phyloP scores from a whole-genome alignment of 2,329 filamentous ascomycete genomes.

The Hymenoscyphus salicellus region DNA sequence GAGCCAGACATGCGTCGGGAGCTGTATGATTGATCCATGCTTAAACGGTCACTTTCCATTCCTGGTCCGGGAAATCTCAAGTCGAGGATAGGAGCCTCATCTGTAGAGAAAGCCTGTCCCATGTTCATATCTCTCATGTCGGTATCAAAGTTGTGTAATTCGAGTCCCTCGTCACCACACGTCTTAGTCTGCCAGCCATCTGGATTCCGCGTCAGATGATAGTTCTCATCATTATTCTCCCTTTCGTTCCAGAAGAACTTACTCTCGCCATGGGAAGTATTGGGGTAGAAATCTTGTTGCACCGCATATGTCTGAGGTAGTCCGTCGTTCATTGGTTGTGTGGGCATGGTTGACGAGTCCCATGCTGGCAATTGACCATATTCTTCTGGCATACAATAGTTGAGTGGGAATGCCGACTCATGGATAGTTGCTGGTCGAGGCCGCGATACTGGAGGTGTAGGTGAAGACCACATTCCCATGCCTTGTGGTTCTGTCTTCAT shows the following conservation, averaged over 20 bases:
- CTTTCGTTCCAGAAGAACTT: slow-evolving; percentile 36
- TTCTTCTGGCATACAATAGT: slow-evolving; percentile 54
- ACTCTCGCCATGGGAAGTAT: slow-evolving; percentile 49
- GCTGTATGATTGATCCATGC: slow-evolving; percentile 52
- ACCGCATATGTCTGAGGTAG: slow-evolving; percentile 54
- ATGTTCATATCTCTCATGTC: slow-evolving; percentile 60
- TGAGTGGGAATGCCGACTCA: slow-evolving; percentile 51
- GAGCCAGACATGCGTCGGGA: slow-evolving; percentile 67
- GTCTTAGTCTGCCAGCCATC: slow-evolving; percentile 54
- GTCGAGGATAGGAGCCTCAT: slow-evolving; percentile 63
- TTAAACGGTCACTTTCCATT: slow-evolving; percentile 50
- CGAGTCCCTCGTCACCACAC: slow-evolving; percentile 52
- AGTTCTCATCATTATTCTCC: slow-evolving; percentile 16
- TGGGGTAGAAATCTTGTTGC: slow-evolving; percentile 56
- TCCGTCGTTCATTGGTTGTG: slow-evolving; percentile 43
- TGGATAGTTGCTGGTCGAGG: slow-evolving; percentile 59
- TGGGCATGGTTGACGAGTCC: slow-evolving; percentile 54
- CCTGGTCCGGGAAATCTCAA: slow-evolving; percentile 50
- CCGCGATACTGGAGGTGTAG: slow-evolving; percentile 48
- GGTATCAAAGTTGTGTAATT: slow-evolving; percentile 53
- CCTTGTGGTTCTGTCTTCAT: slow-evolving; percentile 48
- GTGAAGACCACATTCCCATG: slow-evolving; percentile 54
- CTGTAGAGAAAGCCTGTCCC: slow-evolving; percentile 60
- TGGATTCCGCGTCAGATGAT: slow-evolving; percentile 32
- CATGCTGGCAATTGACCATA: slow-evolving; percentile 53